Evolutionary conservation across 73 alveolate species (phyloP).

Genomic region (Urostyla sp.): DNA sequence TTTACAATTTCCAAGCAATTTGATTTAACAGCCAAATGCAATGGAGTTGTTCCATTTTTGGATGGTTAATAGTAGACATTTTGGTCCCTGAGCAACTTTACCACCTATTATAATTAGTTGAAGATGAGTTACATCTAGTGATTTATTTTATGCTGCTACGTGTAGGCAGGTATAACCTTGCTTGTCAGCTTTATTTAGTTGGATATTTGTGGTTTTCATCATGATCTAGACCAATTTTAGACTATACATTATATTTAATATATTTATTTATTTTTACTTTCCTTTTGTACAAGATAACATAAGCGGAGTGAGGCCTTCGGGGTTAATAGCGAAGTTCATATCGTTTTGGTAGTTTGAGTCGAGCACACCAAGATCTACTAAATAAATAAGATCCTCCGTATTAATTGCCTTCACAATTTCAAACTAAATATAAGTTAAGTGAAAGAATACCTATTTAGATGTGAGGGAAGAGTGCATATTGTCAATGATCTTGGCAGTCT

Average conservation of each 20-base stretch:
- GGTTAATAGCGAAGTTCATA: constrained; percentile 20
- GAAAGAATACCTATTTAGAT: too few species aligned
- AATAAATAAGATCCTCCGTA: neutral
- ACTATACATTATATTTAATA: neutral
- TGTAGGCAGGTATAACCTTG: constrained; percentile 27
- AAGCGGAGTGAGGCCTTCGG: constrained; percentile 36
- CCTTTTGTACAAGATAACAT: constrained; percentile 9
- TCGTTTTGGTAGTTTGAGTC: constrained; percentile 25
- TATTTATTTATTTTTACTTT: neutral
- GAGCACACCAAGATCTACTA: constrained; percentile 14
- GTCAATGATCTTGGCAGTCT: too few species aligned
- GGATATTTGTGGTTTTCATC: neutral
- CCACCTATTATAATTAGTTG: neutral
- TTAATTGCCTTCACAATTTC: constrained; percentile 26
- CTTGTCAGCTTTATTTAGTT: neutral
- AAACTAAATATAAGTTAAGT: constrained; percentile 8
- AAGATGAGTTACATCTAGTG: neutral
- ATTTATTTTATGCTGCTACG: constrained; percentile 5
- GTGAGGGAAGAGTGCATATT: too few species aligned
- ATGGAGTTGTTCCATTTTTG: constrained; percentile 21
- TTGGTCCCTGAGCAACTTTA: neutral
- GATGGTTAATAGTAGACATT: neutral
- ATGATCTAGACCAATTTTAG: neutral
- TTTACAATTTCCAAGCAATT: constrained; percentile 23
- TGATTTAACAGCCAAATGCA: constrained; percentile 18